phyloP scores from a whole-genome alignment of 148 eudicot species.

The Diospyros lotus region DNA sequence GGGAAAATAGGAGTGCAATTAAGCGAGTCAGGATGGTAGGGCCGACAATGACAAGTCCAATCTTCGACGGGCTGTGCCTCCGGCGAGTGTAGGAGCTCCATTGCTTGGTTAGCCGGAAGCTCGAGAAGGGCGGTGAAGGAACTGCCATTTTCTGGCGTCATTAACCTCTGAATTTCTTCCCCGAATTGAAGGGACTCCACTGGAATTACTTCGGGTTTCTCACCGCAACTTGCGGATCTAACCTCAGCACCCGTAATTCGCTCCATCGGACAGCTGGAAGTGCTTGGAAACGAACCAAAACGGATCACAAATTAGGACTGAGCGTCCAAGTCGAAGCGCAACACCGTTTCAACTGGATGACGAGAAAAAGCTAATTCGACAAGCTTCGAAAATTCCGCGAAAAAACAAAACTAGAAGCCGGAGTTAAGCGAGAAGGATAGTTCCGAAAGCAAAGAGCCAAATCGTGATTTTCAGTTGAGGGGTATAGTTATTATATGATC shows the following conservation, averaged over 20 bases:
- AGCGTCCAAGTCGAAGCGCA: background rate
- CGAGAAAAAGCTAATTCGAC: background rate
- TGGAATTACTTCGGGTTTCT: constrained; percentile 13
- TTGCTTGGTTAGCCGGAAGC: constrained; percentile 66
- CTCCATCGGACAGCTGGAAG: constrained; percentile 23
- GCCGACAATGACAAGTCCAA: background rate
- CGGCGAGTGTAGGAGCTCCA: constrained; percentile 63
- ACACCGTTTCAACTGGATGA: background rate
- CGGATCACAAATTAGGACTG: background rate
- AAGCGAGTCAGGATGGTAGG: background rate
- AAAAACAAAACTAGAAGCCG: background rate
- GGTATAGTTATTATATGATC: background rate
- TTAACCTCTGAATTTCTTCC: constrained; percentile 46
- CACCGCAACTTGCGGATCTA: constrained; percentile 35
- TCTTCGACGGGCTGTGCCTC: constrained; percentile 20
- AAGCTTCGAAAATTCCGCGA: background rate
- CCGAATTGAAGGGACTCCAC: constrained; percentile 26
- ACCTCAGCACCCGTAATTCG: constrained; percentile 20
- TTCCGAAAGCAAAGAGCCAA: background rate
- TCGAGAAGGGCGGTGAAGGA: constrained; percentile 88
- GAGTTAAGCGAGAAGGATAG: background rate
- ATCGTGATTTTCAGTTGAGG: background rate
- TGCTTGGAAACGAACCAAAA: background rate
- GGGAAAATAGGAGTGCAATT: constrained; percentile 42
- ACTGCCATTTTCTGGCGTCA: constrained; percentile 34